A percentile compares a stretch with the other conserved stretches of the same genome.
Conservation (phyloP, 495 filamentous ascomycete genomes). For the Cercophora newfieldiana region DNA sequence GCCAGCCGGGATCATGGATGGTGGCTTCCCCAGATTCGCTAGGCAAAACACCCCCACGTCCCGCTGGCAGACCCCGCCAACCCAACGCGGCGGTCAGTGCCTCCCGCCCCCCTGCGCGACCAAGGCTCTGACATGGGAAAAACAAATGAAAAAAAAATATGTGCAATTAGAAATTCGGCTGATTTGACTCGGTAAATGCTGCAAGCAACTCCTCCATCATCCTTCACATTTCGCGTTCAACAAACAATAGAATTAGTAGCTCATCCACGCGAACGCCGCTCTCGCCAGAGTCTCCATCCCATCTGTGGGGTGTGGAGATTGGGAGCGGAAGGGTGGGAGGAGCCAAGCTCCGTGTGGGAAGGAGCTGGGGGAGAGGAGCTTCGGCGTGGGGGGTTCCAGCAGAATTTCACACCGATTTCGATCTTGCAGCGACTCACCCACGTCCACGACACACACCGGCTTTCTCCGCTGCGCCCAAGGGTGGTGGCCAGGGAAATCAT, state of each 20-base stretch:
- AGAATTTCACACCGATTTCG: slow-evolving; percentile 1
- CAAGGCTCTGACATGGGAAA: too few species aligned
- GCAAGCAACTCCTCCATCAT: too few species aligned
- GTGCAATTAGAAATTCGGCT: too few species aligned
- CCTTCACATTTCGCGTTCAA: too few species aligned
- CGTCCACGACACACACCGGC: not conserved
- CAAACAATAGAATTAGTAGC: too few species aligned
- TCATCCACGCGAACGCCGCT: too few species aligned
- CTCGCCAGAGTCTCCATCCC: too few species aligned
- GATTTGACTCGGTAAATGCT: too few species aligned
- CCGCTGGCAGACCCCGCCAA: slow-evolving; percentile 1
- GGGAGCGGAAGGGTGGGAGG: not conserved
- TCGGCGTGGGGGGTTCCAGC: slow-evolving; percentile 7
- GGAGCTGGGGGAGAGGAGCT: not conserved
- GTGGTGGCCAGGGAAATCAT: not conserved
- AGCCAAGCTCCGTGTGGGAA: not conserved
- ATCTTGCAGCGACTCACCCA: slow-evolving; percentile 1
- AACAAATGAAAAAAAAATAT: too few species aligned
- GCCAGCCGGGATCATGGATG: not conserved
- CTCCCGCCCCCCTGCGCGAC: not conserved
- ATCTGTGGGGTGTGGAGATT: too few species aligned
- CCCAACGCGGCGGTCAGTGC: not conserved
- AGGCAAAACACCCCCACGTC: slow-evolving; percentile 7
- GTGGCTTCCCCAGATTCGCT: not conserved
- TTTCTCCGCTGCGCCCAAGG: not conserved